Evolutionary conservation across 2,329 filamentous ascomycete genomes (phyloP).

Genomic region (Aureobasidium leucospermi): DNA sequence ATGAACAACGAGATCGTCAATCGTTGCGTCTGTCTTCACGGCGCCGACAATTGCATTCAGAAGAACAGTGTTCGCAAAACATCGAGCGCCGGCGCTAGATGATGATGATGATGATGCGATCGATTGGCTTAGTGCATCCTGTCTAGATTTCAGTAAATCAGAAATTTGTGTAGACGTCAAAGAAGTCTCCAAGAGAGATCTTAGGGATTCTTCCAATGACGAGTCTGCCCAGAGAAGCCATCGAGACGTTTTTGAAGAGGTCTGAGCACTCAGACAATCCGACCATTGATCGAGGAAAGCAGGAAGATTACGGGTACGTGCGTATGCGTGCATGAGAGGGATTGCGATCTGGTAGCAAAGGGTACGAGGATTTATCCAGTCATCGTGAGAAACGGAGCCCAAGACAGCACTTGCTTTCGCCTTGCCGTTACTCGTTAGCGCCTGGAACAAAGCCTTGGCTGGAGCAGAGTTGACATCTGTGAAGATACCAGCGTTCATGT

Average conservation of each 20-base stretch:
- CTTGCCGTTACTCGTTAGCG: neutral
- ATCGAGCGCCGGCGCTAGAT: neutral
- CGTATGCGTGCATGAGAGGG: constrained; percentile 27
- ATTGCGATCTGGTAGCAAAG: constrained; percentile 18
- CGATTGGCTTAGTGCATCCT: neutral
- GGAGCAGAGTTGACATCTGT: constrained; percentile 20
- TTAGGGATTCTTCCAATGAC: constrained; percentile 18
- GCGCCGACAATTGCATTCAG: constrained; percentile 7
- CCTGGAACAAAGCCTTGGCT: constrained; percentile 14
- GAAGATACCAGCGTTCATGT: constrained; percentile 41
- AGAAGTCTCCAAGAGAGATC: constrained; percentile 18
- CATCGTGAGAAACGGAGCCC: neutral
- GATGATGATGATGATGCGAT: neutral
- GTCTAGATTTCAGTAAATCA: constrained; percentile 14
- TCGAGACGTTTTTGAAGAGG: neutral
- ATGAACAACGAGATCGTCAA: constrained; percentile 6
- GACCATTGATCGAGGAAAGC: constrained; percentile 25
- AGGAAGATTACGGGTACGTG: constrained; percentile 21
- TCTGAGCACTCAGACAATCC: constrained; percentile 18
- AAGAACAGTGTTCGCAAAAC: constrained; percentile 9
- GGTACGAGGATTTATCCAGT: neutral
- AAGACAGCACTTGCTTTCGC: neutral
- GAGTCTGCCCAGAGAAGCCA: constrained; percentile 20
- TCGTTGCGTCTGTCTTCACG: constrained; percentile 6
- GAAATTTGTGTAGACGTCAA: constrained; percentile 18